Conservation (phyloP, 2,329 filamentous ascomycete species). For the Colletotrichum phormii region DNA sequence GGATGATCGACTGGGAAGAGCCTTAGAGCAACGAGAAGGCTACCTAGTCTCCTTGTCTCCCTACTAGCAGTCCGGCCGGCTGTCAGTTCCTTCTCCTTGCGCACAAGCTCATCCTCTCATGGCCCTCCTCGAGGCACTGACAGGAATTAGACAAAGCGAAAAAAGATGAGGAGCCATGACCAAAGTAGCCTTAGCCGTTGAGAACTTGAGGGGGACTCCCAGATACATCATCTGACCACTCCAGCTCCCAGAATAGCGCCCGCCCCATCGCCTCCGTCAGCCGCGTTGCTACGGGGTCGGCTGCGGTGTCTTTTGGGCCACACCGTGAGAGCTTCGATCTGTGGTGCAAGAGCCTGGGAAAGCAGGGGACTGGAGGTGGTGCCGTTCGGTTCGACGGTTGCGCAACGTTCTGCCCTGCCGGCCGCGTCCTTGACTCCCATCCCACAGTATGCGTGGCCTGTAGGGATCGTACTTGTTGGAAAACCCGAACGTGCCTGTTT, state of each 20-base stretch:
- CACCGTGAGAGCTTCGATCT: constrained; percentile 18
- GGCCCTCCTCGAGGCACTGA: not conserved
- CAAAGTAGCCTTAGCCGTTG: constrained; percentile 2
- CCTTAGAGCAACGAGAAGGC: not conserved
- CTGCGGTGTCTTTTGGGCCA: not conserved
- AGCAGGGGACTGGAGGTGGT: not conserved
- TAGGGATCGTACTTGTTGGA: constrained; percentile 28
- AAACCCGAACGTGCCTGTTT: constrained; percentile 23
- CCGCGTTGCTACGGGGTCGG: not conserved
- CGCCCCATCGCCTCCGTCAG: constrained; percentile 2
- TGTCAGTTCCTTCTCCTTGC: not conserved
- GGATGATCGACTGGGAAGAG: constrained; percentile 18
- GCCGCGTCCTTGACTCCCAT: not conserved
- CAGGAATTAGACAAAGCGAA: constrained; percentile 15
- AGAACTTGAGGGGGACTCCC: not conserved
- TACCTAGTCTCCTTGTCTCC: not conserved
- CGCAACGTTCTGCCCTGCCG: constrained; percentile 2
- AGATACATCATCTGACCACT: constrained; percentile 23
- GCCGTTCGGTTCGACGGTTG: not conserved
- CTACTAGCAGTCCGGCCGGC: not conserved
- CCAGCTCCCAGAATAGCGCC: constrained; percentile 11
- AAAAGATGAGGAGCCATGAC: not conserved
- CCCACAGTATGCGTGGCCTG: constrained; percentile 30
- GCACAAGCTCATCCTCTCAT: constrained; percentile 9
- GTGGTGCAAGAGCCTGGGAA: not conserved